Conservation (phyloP, 2,329 filamentous ascomycete genomes). For the Fusarium coicis region DNA sequence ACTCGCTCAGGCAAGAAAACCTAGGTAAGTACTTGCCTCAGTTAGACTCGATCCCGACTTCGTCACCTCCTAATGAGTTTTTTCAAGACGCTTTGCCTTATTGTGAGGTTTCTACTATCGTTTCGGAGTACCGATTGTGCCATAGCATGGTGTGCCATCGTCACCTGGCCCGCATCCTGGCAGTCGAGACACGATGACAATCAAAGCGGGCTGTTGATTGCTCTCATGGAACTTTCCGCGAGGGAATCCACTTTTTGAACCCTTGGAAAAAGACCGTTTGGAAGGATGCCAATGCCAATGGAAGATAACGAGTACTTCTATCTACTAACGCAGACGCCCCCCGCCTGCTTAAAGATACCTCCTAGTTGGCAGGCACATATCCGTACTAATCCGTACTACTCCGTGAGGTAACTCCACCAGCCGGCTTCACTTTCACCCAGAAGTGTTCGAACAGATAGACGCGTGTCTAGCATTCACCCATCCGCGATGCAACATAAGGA, state of each 20-base stretch:
- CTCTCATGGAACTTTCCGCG: conserved; percentile 1
- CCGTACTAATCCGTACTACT: too few relatives aligned
- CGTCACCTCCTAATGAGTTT: too few relatives aligned
- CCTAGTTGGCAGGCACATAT: background rate
- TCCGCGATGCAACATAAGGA: conserved; percentile 38
- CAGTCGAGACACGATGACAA: conserved; percentile 10
- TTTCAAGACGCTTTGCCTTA: background rate
- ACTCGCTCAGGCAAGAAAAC: background rate
- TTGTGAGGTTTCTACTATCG: background rate
- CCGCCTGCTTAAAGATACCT: background rate
- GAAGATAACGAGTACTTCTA: background rate
- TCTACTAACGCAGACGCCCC: conserved; percentile 19
- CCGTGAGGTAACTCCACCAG: background rate
- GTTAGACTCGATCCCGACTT: background rate
- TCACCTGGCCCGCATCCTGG: conserved; percentile 34
- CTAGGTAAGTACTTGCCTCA: background rate
- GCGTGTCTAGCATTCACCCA: conserved; percentile 41
- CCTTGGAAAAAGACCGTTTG: conserved; percentile 8
- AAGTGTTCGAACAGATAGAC: conserved; percentile 17
- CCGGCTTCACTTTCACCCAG: conserved; percentile 2
- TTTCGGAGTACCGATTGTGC: conserved; percentile 4
- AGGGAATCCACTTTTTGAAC: conserved; percentile 30
- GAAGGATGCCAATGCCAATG: background rate
- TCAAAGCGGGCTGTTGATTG: background rate
- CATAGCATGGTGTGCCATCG: conserved; percentile 20